Conservation (phyloP, 2,329 filamentous ascomycete genomes). For the Diaporthe sp. region DNA sequence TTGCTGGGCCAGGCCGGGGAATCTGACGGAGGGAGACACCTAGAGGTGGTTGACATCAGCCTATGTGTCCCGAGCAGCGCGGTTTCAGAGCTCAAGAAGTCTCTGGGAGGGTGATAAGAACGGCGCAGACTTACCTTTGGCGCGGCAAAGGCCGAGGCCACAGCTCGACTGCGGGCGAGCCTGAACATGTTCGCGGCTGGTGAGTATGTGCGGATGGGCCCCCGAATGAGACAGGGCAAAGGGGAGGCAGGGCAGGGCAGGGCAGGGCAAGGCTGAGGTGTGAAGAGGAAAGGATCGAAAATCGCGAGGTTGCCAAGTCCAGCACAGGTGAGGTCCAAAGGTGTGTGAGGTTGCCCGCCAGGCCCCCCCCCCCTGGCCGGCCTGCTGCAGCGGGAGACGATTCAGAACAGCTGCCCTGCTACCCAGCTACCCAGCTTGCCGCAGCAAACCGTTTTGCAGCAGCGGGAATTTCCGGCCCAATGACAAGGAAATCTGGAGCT, state of each 20-base stretch:
- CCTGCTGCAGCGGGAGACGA: conserved; percentile 32
- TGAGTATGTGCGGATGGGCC: conserved; percentile 34
- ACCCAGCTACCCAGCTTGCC: not conserved
- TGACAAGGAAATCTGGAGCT: not conserved
- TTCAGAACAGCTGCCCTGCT: conserved; percentile 25
- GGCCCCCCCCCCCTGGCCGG: not conserved
- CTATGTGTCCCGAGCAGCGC: conserved; percentile 5
- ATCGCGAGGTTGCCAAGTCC: conserved; percentile 27
- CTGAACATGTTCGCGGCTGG: conserved; percentile 78
- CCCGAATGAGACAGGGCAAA: conserved; percentile 5
- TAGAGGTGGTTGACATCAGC: conserved; percentile 44
- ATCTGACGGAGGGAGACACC: conserved; percentile 61
- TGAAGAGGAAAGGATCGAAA: conserved; percentile 34
- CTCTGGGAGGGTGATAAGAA: conserved; percentile 15
- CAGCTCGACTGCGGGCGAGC: conserved; percentile 82
- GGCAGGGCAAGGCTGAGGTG: conserved; percentile 33
- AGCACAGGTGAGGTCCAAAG: conserved; percentile 7
- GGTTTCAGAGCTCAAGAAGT: conserved; percentile 20
- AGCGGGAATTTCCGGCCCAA: conserved; percentile 29
- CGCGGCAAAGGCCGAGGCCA: conserved; percentile 83
- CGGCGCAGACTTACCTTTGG: conserved; percentile 70
- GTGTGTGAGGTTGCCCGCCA: conserved; percentile 19
- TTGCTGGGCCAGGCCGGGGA: conserved; percentile 78
- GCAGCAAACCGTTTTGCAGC: conserved; percentile 23
- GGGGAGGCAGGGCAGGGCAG: not conserved